Evolutionary conservation across 2,329 filamentous ascomycete species (phyloP).

Genomic region (Stagonosporopsis rhizophila): DNA sequence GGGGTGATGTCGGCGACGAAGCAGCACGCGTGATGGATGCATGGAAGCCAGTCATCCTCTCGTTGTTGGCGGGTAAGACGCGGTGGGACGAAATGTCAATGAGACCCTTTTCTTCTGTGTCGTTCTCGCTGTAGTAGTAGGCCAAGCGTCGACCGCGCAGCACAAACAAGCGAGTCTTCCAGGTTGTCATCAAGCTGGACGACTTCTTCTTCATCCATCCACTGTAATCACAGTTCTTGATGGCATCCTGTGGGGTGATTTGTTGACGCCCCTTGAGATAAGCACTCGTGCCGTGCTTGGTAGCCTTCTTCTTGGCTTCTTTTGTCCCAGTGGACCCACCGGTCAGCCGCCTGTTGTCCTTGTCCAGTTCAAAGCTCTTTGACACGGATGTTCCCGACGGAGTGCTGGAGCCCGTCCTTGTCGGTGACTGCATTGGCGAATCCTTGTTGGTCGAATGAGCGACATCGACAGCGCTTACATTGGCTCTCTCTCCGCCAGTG

Average conservation of each 20-base stretch:
- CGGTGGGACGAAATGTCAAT: conserved; percentile 98
- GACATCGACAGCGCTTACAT: conserved; percentile 50
- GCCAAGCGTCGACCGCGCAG: conserved; percentile 88
- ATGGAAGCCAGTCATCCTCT: conserved; percentile 87
- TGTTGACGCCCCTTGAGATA: conserved; percentile 87
- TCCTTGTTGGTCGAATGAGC: conserved; percentile 58
- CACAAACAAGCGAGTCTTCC: conserved; percentile 96
- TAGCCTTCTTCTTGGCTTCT: conserved; percentile 59
- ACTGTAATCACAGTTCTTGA: conserved; percentile 86
- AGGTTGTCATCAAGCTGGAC: conserved; percentile 93
- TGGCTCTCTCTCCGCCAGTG: conserved; percentile 61
- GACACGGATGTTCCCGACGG: conserved; percentile 64
- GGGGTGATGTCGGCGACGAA: conserved; percentile 66
- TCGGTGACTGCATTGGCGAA: conserved; percentile 66
- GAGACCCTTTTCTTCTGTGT: conserved; percentile 90
- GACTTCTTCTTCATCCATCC: conserved; percentile 99
- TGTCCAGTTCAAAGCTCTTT: conserved; percentile 81
- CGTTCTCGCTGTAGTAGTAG: conserved; percentile 95
- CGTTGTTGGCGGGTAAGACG: conserved; percentile 92
- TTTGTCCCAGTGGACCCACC: conserved; percentile 55
- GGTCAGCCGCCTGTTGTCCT: conserved; percentile 60
- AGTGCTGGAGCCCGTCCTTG: conserved; percentile 76
- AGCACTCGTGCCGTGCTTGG: conserved; percentile 93
- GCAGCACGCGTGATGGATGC: conserved; percentile 91
- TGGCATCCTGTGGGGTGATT: conserved; percentile 81